Evolutionary conservation across 225 moss, liverwort and hornwort species (phyloP), one percentile per base, ranked within the genome.

Genomic region (Bryum argenteum): DNA sequence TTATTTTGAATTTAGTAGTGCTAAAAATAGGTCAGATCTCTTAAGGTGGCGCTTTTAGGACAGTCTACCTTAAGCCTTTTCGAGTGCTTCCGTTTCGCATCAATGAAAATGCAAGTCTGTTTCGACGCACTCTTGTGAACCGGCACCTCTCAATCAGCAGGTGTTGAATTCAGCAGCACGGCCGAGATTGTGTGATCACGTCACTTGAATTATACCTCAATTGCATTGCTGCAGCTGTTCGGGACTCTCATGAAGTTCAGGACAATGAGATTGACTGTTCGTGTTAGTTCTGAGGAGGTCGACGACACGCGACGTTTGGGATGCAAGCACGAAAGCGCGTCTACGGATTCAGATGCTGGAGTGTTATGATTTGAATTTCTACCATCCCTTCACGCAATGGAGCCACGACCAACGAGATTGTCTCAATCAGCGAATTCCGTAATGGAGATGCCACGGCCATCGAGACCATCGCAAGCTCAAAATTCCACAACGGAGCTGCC

Each of bases 321-420:
- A 80, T 66, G 40, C 66, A 45, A 54, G 59, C 39, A 10, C 8
- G 24, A 71, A 39, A 12, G 66, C 55, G 56, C 26, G 1, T n/a
- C 1, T n/a, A 47, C 53, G 18, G 58, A 59, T 50, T 14, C 45
- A 54, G 41, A 20, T 45, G 66, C 5, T 8, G 23, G 8, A 9
- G 45, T 54, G 44, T n/a, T 22, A 43, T 8, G 23, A 21, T 13
- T 21, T 8, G 15, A 40, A 10, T n/a, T 17, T 39, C 18, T 51
- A 61, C 11, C 26, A 16, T 65, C 50, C 58, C 18, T 51, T 48
- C 40, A 21, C 7, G 1, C 0, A 13, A 52, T 21, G 19, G 38
- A 37, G 0, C 0, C 5, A 0, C 13, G 0, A 10, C 6, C 5
- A 22, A 11, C 54, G 44, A 44, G 44, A 44, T 12, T 8, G 12